Conservation (phyloP, 2,329 filamentous ascomycete species). For the Trichoderma breve region DNA sequence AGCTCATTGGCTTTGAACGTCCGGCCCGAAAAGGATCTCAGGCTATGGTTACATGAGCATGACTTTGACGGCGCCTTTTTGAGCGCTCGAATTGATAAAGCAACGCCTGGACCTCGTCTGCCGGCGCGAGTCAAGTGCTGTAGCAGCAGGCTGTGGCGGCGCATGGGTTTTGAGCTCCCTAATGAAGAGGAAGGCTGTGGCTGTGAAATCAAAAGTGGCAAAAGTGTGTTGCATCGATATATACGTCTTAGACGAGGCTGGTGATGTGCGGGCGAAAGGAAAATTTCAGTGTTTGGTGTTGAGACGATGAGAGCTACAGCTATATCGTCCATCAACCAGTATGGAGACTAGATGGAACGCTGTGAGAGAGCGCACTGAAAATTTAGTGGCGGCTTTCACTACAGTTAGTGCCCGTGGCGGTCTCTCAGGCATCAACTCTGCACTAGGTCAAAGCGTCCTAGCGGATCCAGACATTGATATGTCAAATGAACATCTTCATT, state of each 20-base stretch:
- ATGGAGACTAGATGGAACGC: not conserved
- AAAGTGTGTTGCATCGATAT: not conserved
- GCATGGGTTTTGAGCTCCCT: slow-evolving; percentile 23
- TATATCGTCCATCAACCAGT: not conserved
- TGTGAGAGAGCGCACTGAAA: not conserved
- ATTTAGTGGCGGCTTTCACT: slow-evolving; percentile 1
- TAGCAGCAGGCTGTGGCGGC: slow-evolving; percentile 26
- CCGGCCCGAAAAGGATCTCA: not conserved
- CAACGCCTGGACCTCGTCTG: slow-evolving; percentile 13
- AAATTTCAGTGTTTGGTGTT: not conserved
- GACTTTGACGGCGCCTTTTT: not conserved
- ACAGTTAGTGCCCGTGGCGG: not conserved
- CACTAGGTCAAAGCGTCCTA: not conserved
- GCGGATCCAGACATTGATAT: not conserved
- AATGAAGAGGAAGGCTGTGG: not conserved
- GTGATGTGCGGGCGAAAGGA: not conserved
- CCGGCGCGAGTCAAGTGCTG: slow-evolving; percentile 24
- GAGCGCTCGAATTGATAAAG: not conserved
- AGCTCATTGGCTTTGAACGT: too few relatives aligned
- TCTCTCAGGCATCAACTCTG: not conserved
- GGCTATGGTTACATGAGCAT: not conserved
- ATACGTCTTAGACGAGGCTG: not conserved
- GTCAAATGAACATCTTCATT: not conserved
- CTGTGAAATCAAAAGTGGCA: not conserved
- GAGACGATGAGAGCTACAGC: not conserved